Evolutionary conservation across 2,329 filamentous ascomycete species (phyloP).

Genomic region (Cladobotryum protrusum): DNA sequence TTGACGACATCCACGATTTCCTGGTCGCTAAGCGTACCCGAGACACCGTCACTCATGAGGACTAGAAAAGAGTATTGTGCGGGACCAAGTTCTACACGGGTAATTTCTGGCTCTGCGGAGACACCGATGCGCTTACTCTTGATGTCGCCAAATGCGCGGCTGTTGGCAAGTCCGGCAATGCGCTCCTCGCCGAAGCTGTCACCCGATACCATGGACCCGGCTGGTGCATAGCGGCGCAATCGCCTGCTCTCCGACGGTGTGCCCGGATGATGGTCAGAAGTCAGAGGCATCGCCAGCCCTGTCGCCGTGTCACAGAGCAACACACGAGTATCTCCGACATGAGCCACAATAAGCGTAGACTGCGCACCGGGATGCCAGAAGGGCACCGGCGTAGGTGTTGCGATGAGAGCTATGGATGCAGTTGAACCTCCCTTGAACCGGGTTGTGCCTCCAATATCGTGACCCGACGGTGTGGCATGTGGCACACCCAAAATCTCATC

Average conservation of each 20-base stretch:
- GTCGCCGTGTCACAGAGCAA: conserved; percentile 82
- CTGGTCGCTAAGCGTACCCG: conserved; percentile 79
- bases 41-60: conserved; percentile 83
- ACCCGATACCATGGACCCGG: conserved; percentile 70
- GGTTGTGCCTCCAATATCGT: conserved; percentile 63
- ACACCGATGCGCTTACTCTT: conserved; percentile 87
- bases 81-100: conserved; percentile 68
- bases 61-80: conserved; percentile 88
- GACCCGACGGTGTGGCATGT: conserved; percentile 47
- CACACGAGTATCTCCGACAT: conserved; percentile 90
- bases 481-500: conserved; percentile 71
- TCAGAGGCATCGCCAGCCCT: conserved; percentile 72
- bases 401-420: conserved; percentile 82
- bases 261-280: conserved; percentile 89
- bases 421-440: conserved; percentile 94
- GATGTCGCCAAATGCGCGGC: conserved; percentile 89
- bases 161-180: conserved; percentile 89
- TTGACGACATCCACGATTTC: conserved; percentile 96
- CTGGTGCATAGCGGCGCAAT: conserved; percentile 72
- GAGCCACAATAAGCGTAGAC: conserved; percentile 76
- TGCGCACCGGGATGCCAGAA: conserved; percentile 92
- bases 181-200: conserved; percentile 98
- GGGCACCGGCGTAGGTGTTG: conserved; percentile 81
- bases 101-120: conserved; percentile 86
- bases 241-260: conserved; percentile 76